Conservation (phyloP, 2,329 filamentous ascomycete genomes). For the Leptosphaerulina australis region DNA sequence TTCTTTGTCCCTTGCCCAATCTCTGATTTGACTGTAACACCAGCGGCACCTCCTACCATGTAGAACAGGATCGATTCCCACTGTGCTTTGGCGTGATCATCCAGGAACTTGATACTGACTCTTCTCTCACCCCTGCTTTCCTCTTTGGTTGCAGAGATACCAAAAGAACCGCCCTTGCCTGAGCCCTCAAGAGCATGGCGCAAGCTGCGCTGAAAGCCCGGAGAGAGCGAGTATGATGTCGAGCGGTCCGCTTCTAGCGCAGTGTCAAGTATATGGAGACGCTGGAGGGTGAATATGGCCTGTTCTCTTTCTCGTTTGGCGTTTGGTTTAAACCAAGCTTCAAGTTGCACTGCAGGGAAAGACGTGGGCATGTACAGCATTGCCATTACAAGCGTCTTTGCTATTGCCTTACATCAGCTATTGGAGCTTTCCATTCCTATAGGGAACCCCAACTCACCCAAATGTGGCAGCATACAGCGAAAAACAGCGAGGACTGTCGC, state of each 20-base stretch:
- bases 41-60: slow-evolving; percentile 78
- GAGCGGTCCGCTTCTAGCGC: slow-evolving; percentile 63
- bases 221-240: slow-evolving; percentile 75
- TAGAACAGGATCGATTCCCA: slow-evolving; percentile 98
- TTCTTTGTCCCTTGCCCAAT: slow-evolving; percentile 73
- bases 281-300: slow-evolving; percentile 78
- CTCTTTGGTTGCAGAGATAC: slow-evolving; percentile 74
- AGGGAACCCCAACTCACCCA: slow-evolving; percentile 63
- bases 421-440: too few relatives aligned
- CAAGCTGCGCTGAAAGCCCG: slow-evolving; percentile 82
- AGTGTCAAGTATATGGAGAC: slow-evolving; percentile 80
- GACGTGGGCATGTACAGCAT: slow-evolving; percentile 88
- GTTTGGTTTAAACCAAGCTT: slow-evolving; percentile 80
- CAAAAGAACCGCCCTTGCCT: slow-evolving; percentile 85
- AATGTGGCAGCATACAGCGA: slow-evolving; percentile 91
- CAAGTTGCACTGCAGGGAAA: slow-evolving; percentile 78
- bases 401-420: slow-evolving; percentile 53
- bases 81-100: slow-evolving; percentile 82
- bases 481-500: slow-evolving; percentile 96
- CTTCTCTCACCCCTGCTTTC: slow-evolving; percentile 66
- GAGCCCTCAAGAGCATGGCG: slow-evolving; percentile 87
- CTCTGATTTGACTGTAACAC: slow-evolving; percentile 50
- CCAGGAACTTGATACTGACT: slow-evolving; percentile 74
- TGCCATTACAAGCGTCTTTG: slow-evolving; percentile 95
- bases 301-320: slow-evolving; percentile 79